Base-by-base conservation (phyloP, 1,284 basidiomycete species). In the Cerioporus squamosus region DNA sequence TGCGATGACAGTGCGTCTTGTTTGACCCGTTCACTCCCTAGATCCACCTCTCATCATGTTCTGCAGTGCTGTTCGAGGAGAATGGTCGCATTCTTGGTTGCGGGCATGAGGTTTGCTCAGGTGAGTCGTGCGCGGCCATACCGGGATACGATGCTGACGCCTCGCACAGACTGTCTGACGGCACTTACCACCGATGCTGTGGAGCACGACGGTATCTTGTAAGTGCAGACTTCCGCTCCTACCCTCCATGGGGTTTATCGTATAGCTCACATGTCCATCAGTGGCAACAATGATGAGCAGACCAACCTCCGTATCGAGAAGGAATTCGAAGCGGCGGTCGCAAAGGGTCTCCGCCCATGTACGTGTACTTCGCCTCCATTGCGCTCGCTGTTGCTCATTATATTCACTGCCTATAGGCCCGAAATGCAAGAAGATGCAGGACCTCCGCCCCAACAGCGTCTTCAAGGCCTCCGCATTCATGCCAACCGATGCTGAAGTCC, bases 301-400 rank as follows among this genome's bases (percentile, higher is more conserved):
- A 79, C 84, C 60, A 87, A 87, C 64, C 61, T 79, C 0, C 79
- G 74, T 18, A 72, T 71, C 1, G 85, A 87, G 73, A 83, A 80
- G 59, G 77, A 78, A 44, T 86, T 80, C 61, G 85, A 87, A 67
- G 71, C 72, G 3, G 85, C 84, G 9, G 77, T 72, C 5, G 77
- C 82, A 0, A 85, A 84, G 70, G 84, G 84, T 17, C 74, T 79
- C 44, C 79, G 84, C 51, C 86, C 84, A 48, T 87, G 86, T 86
- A 59, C 44, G 79, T 74, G 1, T 23, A 15, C 26, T 29, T 9
- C 6, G 26, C 40, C 24, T 42, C 22, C 20, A 20, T 47, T 2
- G 1, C 36, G 24, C 5, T 54, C 24, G 40, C 51, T 9, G 15
- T 22, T 12, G 14, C 51, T 36, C 45, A 44, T 31, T 45, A 12